A percentile compares a stretch with the other conserved stretches of the same genome.
These are phyloP conservation scores for Pichia exigua DNA, from an alignment of 805 yeast genomes.

Conservation along the genomic window DNA sequence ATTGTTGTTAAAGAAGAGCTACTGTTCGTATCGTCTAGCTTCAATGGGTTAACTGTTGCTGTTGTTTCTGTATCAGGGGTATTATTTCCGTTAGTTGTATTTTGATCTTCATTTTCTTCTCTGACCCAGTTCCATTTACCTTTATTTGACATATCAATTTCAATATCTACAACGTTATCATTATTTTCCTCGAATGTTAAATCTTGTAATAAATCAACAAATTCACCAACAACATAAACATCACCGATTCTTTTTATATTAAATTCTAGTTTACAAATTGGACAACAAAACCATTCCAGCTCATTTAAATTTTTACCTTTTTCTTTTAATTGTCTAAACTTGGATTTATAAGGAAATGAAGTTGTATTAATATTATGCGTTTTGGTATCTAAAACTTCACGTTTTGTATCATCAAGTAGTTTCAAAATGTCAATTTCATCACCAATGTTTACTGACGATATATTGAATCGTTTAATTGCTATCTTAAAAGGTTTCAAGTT, in stretches of 20 bases:
- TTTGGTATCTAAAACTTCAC: conserved; percentile 16
- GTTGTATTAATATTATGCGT: conserved; percentile 18
- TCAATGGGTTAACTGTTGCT: neutral
- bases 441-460: conserved; percentile 11
- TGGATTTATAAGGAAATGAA: conserved; percentile 18
- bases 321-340: conserved; percentile 14
- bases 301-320: conserved; percentile 16
- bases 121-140: conserved; percentile 21
- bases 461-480: conserved; percentile 14
- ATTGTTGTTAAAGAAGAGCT: neutral
- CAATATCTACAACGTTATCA: conserved; percentile 17
- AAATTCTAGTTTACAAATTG: conserved; percentile 30
- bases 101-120: conserved; percentile 13
- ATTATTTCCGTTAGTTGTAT: conserved; percentile 4
- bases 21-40: neutral
- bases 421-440: conserved; percentile 15
- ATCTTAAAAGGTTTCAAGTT: conserved; percentile 23
- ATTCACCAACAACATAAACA: conserved; percentile 26
- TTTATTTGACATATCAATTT: conserved; percentile 17
- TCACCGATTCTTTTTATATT: conserved; percentile 26
- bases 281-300: conserved; percentile 27
- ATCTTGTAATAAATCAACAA: conserved; percentile 20
- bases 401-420: conserved; percentile 22
- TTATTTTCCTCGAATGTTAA: conserved; percentile 12
- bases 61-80: neutral